Percentiles rank a stretch among this genome's conserved stretches.
Conservation (phyloP, 306 rosid genomes). For the Vachellia collinsii region DNA sequence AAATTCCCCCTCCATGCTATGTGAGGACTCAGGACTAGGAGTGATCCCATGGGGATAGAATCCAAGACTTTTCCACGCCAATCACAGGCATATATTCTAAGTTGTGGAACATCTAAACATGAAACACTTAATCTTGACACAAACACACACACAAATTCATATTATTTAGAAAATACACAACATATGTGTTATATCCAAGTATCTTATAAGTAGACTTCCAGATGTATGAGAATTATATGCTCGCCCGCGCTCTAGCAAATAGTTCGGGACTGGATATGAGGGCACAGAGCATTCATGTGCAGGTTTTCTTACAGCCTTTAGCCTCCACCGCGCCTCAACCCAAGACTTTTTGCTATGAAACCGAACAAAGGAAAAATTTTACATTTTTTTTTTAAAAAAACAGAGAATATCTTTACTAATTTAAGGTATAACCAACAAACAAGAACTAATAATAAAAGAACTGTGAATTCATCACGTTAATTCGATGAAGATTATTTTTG, state of each 20-base stretch:
- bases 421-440: not conserved
- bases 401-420: not conserved
- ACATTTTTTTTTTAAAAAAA: not conserved
- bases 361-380: not conserved
- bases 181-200: not conserved
- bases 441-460: not conserved
- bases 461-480: not conserved
- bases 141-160: not conserved
- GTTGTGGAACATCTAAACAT: not conserved
- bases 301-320: not conserved
- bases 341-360: not conserved
- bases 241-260: not conserved
- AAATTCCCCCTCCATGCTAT: not conserved
- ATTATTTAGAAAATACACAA: not conserved
- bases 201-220: not conserved
- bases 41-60: not conserved
- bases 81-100: not conserved
- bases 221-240: not conserved
- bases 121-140: not conserved
- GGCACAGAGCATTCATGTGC: not conserved
- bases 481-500: slow-evolving; percentile 8
- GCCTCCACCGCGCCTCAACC: not conserved
- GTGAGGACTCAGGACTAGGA: not conserved
- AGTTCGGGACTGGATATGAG: not conserved
- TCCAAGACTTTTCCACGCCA: not conserved